Evolutionary conservation across 2,329 filamentous ascomycete genomes (phyloP).

Genomic region (Alternaria viburni): DNA sequence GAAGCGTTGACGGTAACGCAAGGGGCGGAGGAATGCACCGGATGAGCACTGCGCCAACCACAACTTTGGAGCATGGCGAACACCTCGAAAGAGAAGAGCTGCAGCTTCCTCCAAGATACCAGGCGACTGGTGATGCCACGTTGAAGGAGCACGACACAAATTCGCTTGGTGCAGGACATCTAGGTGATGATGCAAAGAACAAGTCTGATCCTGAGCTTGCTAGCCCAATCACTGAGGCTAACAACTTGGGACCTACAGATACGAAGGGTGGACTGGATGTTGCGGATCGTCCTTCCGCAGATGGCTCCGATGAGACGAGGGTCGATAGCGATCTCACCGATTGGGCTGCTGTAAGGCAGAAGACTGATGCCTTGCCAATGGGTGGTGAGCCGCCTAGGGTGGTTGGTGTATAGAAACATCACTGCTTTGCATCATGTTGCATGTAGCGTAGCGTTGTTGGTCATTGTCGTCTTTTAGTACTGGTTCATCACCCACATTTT

Average conservation of each 20-base stretch:
- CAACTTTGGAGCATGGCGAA: constrained; percentile 7
- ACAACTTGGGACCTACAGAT: neutral
- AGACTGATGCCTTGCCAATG: neutral
- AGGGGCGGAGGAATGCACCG: constrained; percentile 13
- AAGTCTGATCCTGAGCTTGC: constrained; percentile 10
- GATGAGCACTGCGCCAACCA: constrained; percentile 28
- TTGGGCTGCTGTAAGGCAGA: constrained; percentile 1
- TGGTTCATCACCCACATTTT: neutral
- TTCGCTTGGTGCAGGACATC: constrained; percentile 7
- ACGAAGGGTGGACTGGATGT: neutral
- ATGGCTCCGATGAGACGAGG: constrained; percentile 17
- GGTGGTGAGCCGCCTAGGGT: neutral
- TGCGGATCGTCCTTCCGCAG: constrained; percentile 7
- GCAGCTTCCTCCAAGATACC: neutral
- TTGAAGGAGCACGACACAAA: constrained; percentile 9
- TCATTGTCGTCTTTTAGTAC: neutral
- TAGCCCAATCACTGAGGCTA: neutral
- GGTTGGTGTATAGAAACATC: neutral
- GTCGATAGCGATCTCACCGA: constrained; percentile 9
- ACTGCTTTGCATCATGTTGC: neutral
- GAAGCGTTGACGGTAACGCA: constrained; percentile 14
- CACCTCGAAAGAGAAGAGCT: constrained; percentile 3
- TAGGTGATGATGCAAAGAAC: constrained; percentile 1
- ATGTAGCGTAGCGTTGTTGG: neutral
- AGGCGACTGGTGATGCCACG: neutral